These are phyloP conservation scores for Penicillium simplicissimum DNA, from an alignment of 495 filamentous ascomycete genomes.

Conservation along the genomic window DNA sequence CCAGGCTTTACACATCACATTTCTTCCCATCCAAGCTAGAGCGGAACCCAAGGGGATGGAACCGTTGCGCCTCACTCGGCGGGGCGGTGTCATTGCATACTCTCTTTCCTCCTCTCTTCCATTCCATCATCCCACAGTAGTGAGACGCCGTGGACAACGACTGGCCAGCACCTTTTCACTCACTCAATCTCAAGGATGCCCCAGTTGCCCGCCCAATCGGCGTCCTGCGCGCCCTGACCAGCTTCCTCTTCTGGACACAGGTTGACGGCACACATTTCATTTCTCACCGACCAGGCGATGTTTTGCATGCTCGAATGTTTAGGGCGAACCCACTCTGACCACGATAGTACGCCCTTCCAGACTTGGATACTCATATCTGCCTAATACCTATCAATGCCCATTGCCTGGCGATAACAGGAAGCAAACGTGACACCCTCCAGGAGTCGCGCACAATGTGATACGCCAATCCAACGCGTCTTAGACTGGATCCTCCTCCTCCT, in stretches of 20 bases:
- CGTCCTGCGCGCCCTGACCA: neutral
- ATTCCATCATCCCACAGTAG: neutral
- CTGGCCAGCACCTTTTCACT: neutral
- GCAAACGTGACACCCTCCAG: neutral
- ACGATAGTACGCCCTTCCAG: neutral
- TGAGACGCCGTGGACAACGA: neutral
- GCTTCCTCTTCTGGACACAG: neutral
- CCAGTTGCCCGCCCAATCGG: neutral
- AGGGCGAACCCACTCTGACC: neutral
- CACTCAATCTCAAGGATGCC: neutral
- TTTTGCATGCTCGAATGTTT: neutral
- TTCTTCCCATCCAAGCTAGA: neutral
- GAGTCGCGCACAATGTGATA: neutral
- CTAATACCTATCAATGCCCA: neutral
- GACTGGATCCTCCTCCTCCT: neutral
- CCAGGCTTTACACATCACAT: neutral
- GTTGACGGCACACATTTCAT: neutral
- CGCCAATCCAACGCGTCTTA: slow-evolving; percentile 14
- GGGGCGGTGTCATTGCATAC: slow-evolving; percentile 3
- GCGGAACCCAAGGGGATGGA: slow-evolving; percentile 26
- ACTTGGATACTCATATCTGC: neutral
- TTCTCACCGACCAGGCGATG: neutral
- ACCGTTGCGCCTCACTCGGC: slow-evolving; percentile 30
- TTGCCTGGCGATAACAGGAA: neutral
- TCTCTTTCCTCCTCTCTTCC: neutral